These are phyloP conservation scores for Termitomyces eurrhizus DNA, from an alignment of 768 basidiomycete genomes.

Conservation along the genomic window DNA sequence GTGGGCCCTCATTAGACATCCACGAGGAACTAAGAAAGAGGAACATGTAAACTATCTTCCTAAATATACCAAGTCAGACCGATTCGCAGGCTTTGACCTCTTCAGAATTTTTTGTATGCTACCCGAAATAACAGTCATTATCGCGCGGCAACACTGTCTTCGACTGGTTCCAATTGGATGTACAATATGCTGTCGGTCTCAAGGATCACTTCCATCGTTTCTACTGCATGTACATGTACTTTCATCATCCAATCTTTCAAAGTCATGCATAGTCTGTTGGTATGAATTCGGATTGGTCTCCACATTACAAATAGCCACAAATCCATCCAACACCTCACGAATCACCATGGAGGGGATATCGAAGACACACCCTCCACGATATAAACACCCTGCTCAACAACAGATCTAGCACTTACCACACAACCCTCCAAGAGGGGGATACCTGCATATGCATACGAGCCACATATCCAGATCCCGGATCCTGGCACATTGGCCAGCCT, in stretches of 20 bases:
- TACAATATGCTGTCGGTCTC: neutral
- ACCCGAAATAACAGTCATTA: neutral
- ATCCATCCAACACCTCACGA: neutral
- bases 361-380: slow-evolving; percentile 29
- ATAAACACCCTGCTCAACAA: slow-evolving; percentile 43
- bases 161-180: neutral
- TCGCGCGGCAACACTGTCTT: neutral
- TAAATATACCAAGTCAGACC: slow-evolving; percentile 12
- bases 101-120: neutral
- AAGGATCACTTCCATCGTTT: neutral
- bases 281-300: neutral
- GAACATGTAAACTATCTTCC: slow-evolving; percentile 33
- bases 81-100: neutral
- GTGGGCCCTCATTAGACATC: slow-evolving; percentile 45
- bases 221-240: neutral
- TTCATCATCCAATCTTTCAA: neutral
- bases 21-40: slow-evolving; percentile 70
- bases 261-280: neutral
- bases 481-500: slow-evolving; percentile 23
- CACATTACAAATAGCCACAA: neutral
- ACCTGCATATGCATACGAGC: slow-evolving; percentile 65
- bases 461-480: slow-evolving; percentile 66
- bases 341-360: slow-evolving; percentile 14
- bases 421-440: slow-evolving; percentile 81
- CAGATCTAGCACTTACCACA: slow-evolving; percentile 64